phyloP scores from a whole-genome alignment of 805 yeast species.

The Metschnikowia peoriensis region DNA sequence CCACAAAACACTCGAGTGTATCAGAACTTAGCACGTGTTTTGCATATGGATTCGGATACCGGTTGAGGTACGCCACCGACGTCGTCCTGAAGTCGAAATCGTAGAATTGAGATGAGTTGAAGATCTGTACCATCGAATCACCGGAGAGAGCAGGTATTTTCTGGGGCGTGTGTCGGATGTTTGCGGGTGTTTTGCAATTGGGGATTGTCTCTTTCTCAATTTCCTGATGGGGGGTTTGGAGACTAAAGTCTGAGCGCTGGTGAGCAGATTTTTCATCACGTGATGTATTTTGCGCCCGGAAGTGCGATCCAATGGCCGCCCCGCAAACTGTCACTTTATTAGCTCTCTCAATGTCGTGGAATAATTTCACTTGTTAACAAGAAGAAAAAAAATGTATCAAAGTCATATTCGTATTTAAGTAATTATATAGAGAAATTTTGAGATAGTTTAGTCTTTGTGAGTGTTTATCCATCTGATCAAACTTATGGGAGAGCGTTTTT shows the following conservation, averaged over 20 bases:
- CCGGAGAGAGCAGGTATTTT: background rate
- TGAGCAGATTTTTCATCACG: background rate
- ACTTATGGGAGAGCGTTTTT: too few species aligned
- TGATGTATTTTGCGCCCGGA: background rate
- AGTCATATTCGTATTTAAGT: too few species aligned
- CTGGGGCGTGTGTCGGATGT: background rate
- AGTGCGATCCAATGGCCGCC: background rate
- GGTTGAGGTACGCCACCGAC: conserved; percentile 65
- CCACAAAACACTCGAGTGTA: conserved; percentile 61
- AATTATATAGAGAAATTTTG: too few species aligned
- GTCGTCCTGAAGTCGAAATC: conserved; percentile 69
- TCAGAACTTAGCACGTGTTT: conserved; percentile 83
- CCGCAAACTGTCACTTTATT: background rate
- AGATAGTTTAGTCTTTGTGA: too few species aligned
- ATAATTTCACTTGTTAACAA: too few species aligned
- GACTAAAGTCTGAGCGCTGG: background rate
- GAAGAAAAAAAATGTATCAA: too few species aligned
- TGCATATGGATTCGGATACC: conserved; percentile 74
- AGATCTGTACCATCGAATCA: conserved; percentile 59
- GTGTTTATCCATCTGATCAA: too few species aligned
- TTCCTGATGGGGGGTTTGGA: background rate
- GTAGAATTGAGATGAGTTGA: conserved; percentile 54
- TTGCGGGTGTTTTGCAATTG: background rate
- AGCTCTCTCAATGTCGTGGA: background rate
- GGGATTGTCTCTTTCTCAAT: background rate